Conservation (phyloP, 768 basidiomycete species). For the Pluteus cervinus region DNA sequence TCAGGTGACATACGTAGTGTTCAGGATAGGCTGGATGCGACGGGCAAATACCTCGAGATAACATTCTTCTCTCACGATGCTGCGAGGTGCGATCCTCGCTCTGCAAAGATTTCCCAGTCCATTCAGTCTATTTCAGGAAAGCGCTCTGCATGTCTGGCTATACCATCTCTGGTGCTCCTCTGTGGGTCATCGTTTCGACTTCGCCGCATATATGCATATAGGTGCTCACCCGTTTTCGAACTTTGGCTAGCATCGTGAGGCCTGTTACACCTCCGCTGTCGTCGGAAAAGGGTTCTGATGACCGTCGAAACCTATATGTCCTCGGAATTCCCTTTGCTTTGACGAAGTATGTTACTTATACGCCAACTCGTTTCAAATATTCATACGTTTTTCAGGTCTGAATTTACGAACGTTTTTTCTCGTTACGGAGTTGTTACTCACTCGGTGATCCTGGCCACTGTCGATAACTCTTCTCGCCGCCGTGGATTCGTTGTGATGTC, state of each 20-base stretch:
- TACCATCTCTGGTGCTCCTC: slow-evolving; percentile 42
- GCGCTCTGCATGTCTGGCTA: slow-evolving; percentile 64
- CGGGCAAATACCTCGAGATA: slow-evolving; percentile 40
- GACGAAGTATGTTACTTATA: slow-evolving; percentile 48
- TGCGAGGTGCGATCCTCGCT: slow-evolving; percentile 36
- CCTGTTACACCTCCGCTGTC: too few relatives aligned
- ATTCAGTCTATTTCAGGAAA: slow-evolving; percentile 35
- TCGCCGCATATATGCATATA: slow-evolving; percentile 11
- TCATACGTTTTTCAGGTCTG: slow-evolving; percentile 27
- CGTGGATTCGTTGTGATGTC: slow-evolving; percentile 84
- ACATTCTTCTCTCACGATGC: slow-evolving; percentile 48
- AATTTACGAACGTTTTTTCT: slow-evolving; percentile 58
- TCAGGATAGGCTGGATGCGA: slow-evolving; percentile 31
- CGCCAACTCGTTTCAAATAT: neutral
- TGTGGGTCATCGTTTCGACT: slow-evolving; percentile 36
- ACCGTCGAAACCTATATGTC: slow-evolving; percentile 80
- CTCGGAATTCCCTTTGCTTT: slow-evolving; percentile 79
- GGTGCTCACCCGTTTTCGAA: slow-evolving; percentile 12
- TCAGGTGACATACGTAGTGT: slow-evolving; percentile 48
- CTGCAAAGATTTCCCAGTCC: slow-evolving; percentile 1
- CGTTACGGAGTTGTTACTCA: slow-evolving; percentile 65
- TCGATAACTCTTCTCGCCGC: slow-evolving; percentile 77
- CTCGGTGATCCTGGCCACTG: slow-evolving; percentile 77
- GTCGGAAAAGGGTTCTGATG: slow-evolving; percentile 24
- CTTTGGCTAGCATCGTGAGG: slow-evolving; percentile 10